Evolutionary conservation across 805 yeast species (phyloP).

Genomic region (Candida insectorum): DNA sequence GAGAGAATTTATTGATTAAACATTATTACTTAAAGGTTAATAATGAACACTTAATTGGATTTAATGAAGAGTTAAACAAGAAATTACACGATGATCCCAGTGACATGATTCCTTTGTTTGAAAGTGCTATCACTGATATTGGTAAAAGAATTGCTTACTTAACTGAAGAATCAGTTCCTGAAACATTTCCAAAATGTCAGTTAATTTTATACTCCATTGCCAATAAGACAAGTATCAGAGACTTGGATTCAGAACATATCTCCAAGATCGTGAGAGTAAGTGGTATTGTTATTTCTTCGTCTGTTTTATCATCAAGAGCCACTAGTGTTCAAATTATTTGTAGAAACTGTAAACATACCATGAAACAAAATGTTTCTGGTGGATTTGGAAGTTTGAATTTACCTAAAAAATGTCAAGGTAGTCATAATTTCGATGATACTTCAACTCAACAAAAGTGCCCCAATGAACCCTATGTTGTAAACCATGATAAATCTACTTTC

Average conservation of each 20-base stretch:
- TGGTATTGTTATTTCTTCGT: slow-evolving; percentile 90
- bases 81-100: slow-evolving; percentile 81
- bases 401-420: slow-evolving; percentile 62
- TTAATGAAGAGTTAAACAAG: slow-evolving; percentile 85
- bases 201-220: slow-evolving; percentile 72
- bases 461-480: slow-evolving; percentile 86
- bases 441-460: slow-evolving; percentile 70
- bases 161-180: slow-evolving; percentile 43
- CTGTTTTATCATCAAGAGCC: slow-evolving; percentile 85
- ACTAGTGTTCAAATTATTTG: slow-evolving; percentile 82
- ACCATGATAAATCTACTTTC: slow-evolving; percentile 90
- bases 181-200: slow-evolving; percentile 77
- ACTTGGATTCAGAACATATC: slow-evolving; percentile 81
- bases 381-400: slow-evolving; percentile 70
- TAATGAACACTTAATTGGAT: slow-evolving; percentile 80
- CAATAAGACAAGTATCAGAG: slow-evolving; percentile 68
- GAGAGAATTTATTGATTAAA: slow-evolving; percentile 79
- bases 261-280: slow-evolving; percentile 86
- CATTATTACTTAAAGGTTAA: slow-evolving; percentile 72
- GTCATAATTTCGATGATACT: slow-evolving; percentile 41
- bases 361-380: slow-evolving; percentile 55
- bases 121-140: slow-evolving; percentile 77
- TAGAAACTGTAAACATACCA: slow-evolving; percentile 80
- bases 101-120: slow-evolving; percentile 83
- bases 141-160: slow-evolving; percentile 68